Conservation (phyloP, 2,329 filamentous ascomycete genomes). For the Amauroascus verrucosus region DNA sequence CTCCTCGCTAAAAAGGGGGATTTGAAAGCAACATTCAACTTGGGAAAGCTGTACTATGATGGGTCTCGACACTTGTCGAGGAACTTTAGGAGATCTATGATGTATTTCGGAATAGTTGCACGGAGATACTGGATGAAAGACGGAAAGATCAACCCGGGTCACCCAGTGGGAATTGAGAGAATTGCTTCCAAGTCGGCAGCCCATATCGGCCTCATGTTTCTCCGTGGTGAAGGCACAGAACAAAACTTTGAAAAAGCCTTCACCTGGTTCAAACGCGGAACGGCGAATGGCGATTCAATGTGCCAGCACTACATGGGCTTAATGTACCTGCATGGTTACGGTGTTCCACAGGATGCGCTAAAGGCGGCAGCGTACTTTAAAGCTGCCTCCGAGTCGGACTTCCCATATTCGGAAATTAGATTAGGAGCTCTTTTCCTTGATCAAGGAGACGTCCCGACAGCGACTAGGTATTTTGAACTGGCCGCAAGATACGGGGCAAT, state of each 20-base stretch:
- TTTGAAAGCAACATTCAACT: conserved; percentile 72
- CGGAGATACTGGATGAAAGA: conserved; percentile 73
- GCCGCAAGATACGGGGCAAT: conserved; percentile 74
- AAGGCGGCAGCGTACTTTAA: conserved; percentile 68
- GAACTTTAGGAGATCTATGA: conserved; percentile 62
- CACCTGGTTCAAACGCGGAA: conserved; percentile 74
- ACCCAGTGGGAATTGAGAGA: conserved; percentile 62
- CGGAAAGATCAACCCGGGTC: conserved; percentile 61
- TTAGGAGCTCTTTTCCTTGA: conserved; percentile 78
- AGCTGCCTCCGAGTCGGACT: conserved; percentile 70
- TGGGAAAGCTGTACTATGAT: conserved; percentile 81
- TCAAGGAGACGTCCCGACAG: conserved; percentile 70
- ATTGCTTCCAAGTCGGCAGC: conserved; percentile 74
- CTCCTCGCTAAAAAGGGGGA: conserved; percentile 85
- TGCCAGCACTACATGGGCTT: conserved; percentile 77
- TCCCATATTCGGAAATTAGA: conserved; percentile 68
- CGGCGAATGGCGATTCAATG: conserved; percentile 64
- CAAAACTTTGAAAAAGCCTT: conserved; percentile 68
- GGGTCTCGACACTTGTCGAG: conserved; percentile 64
- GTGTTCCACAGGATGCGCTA: conserved; percentile 57
- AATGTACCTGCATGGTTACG: conserved; percentile 72
- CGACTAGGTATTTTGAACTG: conserved; percentile 77
- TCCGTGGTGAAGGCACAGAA: conserved; percentile 73
- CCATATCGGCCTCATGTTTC: conserved; percentile 77
- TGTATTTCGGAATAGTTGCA: conserved; percentile 71